phyloP scores from a whole-genome alignment of 192 early-diverging fungal species.

The Coemansia sp. region DNA sequence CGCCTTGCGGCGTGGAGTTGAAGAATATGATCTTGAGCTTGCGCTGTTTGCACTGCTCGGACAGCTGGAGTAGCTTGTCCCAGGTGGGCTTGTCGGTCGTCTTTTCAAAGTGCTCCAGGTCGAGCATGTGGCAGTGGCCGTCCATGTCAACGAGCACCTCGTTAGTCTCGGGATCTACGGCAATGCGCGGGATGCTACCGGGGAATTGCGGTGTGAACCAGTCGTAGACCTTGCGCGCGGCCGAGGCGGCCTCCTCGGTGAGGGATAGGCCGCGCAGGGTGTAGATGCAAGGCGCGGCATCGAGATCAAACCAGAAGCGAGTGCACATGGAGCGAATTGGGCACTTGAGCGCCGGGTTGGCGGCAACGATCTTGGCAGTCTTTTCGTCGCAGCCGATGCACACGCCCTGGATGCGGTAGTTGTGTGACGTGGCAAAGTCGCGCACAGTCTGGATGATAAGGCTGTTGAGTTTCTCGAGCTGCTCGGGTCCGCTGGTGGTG shows the following conservation, averaged over 20 bases:
- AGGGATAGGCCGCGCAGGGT: constrained; percentile 59
- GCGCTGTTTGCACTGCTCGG: constrained; percentile 54
- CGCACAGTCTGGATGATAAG: constrained; percentile 55
- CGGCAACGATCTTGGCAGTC: constrained; percentile 39
- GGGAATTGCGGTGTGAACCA: constrained; percentile 70
- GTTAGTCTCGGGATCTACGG: constrained; percentile 60
- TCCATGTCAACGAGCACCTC: constrained; percentile 74
- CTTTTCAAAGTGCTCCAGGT: constrained; percentile 61
- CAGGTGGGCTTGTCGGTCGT: constrained; percentile 67
- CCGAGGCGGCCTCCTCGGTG: constrained; percentile 70
- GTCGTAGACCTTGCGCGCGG: constrained; percentile 68
- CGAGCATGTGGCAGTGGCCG: constrained; percentile 63
- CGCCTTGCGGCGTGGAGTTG: constrained; percentile 82
- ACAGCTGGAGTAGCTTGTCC: constrained; percentile 59
- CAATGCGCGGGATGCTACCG: constrained; percentile 71
- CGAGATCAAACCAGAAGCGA: constrained; percentile 70
- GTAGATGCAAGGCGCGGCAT: constrained; percentile 70
- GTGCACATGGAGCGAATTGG: constrained; percentile 48
- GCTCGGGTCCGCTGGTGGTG: constrained; percentile 12
- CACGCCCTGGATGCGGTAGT: constrained; percentile 66
- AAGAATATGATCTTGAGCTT: constrained; percentile 68
- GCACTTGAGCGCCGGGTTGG: constrained; percentile 43
- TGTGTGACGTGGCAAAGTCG: constrained; percentile 57
- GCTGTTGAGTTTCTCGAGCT: constrained; percentile 51
- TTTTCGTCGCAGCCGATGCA: constrained; percentile 58